A percentile compares a stretch with the other conserved stretches of the same genome.
These are phyloP conservation scores for Eucalyptus victrix DNA, from an alignment of 345 rosid species.

Conservation along the genomic window DNA sequence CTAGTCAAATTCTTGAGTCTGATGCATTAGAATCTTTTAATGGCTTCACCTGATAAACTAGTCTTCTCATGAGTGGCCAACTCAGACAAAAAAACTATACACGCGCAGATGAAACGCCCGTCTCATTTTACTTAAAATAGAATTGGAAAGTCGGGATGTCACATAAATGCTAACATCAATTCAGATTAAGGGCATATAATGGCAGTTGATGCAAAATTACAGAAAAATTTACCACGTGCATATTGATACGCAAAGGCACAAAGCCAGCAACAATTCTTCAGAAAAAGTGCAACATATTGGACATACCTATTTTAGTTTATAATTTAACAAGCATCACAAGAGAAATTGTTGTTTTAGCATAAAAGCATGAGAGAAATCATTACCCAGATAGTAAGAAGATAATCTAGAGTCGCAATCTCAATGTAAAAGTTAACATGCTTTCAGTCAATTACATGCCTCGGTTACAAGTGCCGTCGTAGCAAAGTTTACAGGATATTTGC, in stretches of 20 bases:
- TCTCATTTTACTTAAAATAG: no score
- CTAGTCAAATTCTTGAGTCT: no score
- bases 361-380: neutral
- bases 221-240: neutral
- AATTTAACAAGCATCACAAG: no score
- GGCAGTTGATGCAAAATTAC: neutral
- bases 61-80: no score
- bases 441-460: neutral
- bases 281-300: no score
- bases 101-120: no score
- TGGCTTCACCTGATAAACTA: no score
- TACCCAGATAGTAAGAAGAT: neutral
- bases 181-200: neutral
- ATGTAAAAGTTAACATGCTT: neutral
- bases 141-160: no score
- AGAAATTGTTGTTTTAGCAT: neutral
- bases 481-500: neutral
- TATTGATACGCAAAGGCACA: neutral
- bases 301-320: no score
- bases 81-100: no score
- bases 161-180: neutral
- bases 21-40: no score
- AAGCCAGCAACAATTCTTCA: no score
- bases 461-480: rapidly evolving
- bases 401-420: neutral